Base-by-base conservation (phyloP, 140 eudicot genomes). In the Cichorium intybus region DNA sequence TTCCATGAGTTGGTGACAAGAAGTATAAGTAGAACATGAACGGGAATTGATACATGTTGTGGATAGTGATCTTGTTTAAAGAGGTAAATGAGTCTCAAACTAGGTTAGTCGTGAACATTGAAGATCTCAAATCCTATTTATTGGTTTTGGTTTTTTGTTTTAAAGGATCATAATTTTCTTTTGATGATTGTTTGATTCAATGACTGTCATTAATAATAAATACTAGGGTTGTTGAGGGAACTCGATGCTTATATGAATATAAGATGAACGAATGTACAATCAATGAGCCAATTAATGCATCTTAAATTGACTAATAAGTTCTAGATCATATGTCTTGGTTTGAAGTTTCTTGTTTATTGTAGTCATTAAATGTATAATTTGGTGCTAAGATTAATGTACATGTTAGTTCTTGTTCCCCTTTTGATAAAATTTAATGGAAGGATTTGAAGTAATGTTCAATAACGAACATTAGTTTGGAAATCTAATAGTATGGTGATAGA, bases 71-170 rank as follows among this genome's bases (percentile, higher is more conserved):
- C 62, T 28, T 16, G 35, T 29, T 3, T 29, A 23, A 56, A 55
- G 37, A 55, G 33, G 61, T 16, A 56, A 29, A 24, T 56, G 62
- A 56, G 35, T 28, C 23, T n/a, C 62, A 28, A 26, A 55, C 23
- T 27, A 27, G 7, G 33, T 24, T 55, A 24, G 29, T 16, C 37
- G 24, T 7, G 16, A 54, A 54, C 18, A 15, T 14, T 31, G 18
- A 14, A 26, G 21, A 55, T 6, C 15, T 24, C 9, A 6, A 15
- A 17, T 10, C 14, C 2, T n/a, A 10, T 26, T 24, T 5, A 6
- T 20, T 14, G 2, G 1, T 51, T 51, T 51, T 51, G 4, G 31
- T 5, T 11, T 43, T 56, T 4, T 4, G n/a, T 52, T 55, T 55
- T 55, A 6, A 26, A 0, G 35, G 7, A 27, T 27, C 28, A 53